phyloP scores from a whole-genome alignment of 495 filamentous ascomycete species.

The Aspergillus mulundensis region DNA sequence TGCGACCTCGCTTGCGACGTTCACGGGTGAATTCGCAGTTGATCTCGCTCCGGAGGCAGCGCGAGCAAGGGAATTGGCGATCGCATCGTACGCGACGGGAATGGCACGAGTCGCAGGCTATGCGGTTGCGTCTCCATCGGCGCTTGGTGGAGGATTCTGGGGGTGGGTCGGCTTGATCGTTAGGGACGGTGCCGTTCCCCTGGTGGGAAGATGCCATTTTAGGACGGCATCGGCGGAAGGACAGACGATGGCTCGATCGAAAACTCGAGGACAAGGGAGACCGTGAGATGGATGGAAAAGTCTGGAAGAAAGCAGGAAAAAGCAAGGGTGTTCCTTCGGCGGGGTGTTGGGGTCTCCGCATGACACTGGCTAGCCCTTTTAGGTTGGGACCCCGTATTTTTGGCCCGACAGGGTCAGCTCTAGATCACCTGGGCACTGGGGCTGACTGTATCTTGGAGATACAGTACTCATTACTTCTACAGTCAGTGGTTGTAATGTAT shows the following conservation, averaged over 20 bases:
- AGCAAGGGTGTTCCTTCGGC: neutral
- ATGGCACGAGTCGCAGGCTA: constrained; percentile 47
- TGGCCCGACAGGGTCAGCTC: neutral
- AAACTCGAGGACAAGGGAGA: neutral
- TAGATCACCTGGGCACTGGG: too few species aligned
- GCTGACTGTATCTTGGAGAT: too few species aligned
- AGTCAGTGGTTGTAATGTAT: too few species aligned
- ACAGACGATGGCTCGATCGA: neutral
- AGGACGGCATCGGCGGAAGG: constrained; percentile 23
- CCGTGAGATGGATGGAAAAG: constrained; percentile 4
- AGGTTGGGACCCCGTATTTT: neutral
- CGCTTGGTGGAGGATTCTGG: constrained; percentile 31
- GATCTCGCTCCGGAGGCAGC: constrained; percentile 41
- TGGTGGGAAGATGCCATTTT: constrained; percentile 37
- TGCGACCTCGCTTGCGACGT: constrained; percentile 43
- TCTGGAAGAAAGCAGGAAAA: constrained; percentile 5
- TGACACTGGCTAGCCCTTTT: neutral
- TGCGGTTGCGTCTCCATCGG: constrained; percentile 44
- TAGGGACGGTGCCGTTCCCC: constrained; percentile 21
- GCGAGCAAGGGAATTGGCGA: constrained; percentile 44
- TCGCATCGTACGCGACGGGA: constrained; percentile 46
- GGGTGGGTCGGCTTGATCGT: constrained; percentile 18
- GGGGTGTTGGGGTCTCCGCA: neutral
- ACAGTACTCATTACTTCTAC: too few species aligned
- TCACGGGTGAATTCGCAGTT: constrained; percentile 45